Base-by-base conservation (phyloP, 1,284 basidiomycete species). In the Ganoderma lingzhi region DNA sequence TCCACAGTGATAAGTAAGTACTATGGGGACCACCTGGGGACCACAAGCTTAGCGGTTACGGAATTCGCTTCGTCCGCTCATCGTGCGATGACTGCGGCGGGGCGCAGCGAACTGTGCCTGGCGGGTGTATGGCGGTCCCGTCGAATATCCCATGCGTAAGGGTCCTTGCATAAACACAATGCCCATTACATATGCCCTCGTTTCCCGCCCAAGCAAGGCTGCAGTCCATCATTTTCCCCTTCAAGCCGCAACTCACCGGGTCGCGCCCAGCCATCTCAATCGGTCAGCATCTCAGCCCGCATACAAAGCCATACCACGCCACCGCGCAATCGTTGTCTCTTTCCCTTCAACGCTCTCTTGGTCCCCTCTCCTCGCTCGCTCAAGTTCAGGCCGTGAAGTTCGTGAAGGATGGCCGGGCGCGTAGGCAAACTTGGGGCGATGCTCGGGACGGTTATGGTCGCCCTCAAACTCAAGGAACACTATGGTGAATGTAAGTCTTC, bases 391-490 rank as follows among this genome's bases (percentile, higher is more conserved):
- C 3, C 35, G 35, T 35, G 35, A 35, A 35, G 35, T 8, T 35
- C 14, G 28, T 37, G 41, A 56, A 45, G 48, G 41, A 76, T 76
- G 75, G 71, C 73, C 32, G 70, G 69, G 30, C 53, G 28, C 30
- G 53, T 56, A 30, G 65, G 70, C 37, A 62, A 66, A 30, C 37
- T 73, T 39, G 70, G 82, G 73, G 82, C 80, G 1, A 81, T 84
- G 80, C 80, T 88, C 17, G 83, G 81, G 51, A 81, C 73, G 45
- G 82, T 84, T 5, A 87, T 86, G 85, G 76, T 82, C 6, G 81
- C 83, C 6, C 78, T 88, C 65, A 86, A 86, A 75, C 71, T 87
- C 37, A 88, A 86, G 76, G 82, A 86, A 64, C 77, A 79, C 51
- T 82, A 79, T 74, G 84, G 87, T 67, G 81, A 85, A 56, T 87